A percentile compares a stretch with the other conserved stretches of the same genome.
Conservation (phyloP, 441 rosid species). For the Eutrema salsugineum region DNA sequence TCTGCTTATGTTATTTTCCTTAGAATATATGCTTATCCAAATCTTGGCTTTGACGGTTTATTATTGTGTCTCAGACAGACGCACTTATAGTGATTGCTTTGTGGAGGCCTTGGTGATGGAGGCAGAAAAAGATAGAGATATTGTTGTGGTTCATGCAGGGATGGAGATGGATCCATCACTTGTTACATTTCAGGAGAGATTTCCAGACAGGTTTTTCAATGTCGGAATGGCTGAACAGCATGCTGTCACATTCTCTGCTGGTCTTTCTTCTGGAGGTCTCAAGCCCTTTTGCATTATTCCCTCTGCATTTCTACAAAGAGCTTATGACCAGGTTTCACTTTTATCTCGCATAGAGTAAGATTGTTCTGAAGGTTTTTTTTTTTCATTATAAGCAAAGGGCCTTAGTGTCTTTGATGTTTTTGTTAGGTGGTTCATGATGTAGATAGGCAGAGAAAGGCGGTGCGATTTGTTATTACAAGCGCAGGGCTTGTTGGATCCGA, state of each 20-base stretch:
- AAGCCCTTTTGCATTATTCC: constrained; percentile 93
- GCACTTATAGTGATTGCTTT: constrained; percentile 79
- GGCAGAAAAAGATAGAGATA: constrained; percentile 84
- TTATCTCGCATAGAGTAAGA: neutral
- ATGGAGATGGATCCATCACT: constrained; percentile 74
- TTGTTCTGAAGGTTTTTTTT: neutral
- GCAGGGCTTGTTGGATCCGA: constrained; percentile 93
- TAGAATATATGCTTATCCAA: constrained; percentile 1
- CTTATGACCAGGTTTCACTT: constrained; percentile 82
- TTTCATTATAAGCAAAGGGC: neutral
- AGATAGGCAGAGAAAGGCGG: constrained; percentile 82
- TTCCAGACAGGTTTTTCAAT: constrained; percentile 71
- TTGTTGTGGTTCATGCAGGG: constrained; percentile 83
- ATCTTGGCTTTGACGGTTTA: constrained; percentile 34
- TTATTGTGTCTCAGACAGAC: constrained; percentile 33
- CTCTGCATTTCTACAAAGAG: constrained; percentile 87
- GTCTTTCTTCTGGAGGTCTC: constrained; percentile 88
- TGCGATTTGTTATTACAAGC: constrained; percentile 81
- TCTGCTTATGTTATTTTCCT: neutral
- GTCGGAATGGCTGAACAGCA: constrained; percentile 97
- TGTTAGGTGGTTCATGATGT: constrained; percentile 84
- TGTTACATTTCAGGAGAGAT: constrained; percentile 59
- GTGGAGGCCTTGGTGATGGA: constrained; percentile 69
- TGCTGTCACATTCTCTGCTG: constrained; percentile 94
- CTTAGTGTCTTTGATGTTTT: constrained; percentile 17